These are phyloP conservation scores for Hypoxylon rubiginosum DNA, from an alignment of 2,329 filamentous ascomycete genomes.

Conservation along the genomic window DNA sequence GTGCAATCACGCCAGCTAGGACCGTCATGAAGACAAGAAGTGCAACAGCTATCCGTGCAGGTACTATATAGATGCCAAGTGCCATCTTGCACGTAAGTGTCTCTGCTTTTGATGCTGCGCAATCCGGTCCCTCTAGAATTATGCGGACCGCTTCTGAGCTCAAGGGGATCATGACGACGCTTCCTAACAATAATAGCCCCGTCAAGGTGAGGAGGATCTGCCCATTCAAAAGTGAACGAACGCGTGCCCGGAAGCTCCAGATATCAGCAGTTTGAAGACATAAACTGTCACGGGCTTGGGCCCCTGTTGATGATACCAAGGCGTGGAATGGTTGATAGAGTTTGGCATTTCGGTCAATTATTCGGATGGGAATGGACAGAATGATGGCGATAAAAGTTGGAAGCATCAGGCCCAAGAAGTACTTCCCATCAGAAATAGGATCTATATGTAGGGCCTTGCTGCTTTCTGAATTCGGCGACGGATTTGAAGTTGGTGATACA, in stretches of 20 bases:
- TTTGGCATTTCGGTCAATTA: slow-evolving; percentile 55
- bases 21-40: slow-evolving; percentile 52
- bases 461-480: slow-evolving; percentile 17
- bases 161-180: slow-evolving; percentile 55
- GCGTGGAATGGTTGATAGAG: slow-evolving; percentile 60
- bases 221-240: slow-evolving; percentile 52
- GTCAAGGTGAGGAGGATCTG: slow-evolving; percentile 57
- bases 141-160: slow-evolving; percentile 58
- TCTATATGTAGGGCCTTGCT: slow-evolving; percentile 30
- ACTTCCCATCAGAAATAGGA: slow-evolving; percentile 49
- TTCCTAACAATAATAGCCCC: slow-evolving; percentile 53
- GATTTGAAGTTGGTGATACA: slow-evolving; percentile 31
- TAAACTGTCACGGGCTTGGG: slow-evolving; percentile 57
- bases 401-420: slow-evolving; percentile 55
- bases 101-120: slow-evolving; percentile 9
- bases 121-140: slow-evolving; percentile 52
- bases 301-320: slow-evolving; percentile 55
- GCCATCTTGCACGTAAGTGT: slow-evolving; percentile 52
- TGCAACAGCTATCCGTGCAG: slow-evolving; percentile 52
- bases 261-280: slow-evolving; percentile 58
- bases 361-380: slow-evolving; percentile 54
- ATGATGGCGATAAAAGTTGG: slow-evolving; percentile 54
- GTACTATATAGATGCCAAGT: slow-evolving; percentile 53
- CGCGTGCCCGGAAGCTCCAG: slow-evolving; percentile 53
- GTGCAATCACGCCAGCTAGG: slow-evolving; percentile 48